These are phyloP conservation scores for Neurospora sp. DNA, from an alignment of 495 filamentous ascomycete genomes.

Conservation along the genomic window DNA sequence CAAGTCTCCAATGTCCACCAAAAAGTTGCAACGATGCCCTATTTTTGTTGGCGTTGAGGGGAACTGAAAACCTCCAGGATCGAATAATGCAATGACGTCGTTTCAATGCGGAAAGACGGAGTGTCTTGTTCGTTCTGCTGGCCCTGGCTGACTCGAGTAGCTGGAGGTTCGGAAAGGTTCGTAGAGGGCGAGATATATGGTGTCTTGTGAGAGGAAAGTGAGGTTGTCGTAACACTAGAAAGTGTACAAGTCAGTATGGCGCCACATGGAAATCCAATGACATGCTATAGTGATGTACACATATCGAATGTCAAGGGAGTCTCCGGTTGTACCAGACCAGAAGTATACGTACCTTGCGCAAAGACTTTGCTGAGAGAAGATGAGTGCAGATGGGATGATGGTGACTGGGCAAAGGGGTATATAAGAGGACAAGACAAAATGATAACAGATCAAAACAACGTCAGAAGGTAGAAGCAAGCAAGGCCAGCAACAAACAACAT, in stretches of 20 bases:
- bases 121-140: neutral
- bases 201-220: neutral
- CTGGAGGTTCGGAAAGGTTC: neutral
- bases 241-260: neutral
- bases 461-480: neutral
- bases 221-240: neutral
- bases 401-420: neutral
- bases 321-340: neutral
- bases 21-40: neutral
- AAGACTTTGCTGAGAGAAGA: neutral
- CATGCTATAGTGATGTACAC: neutral
- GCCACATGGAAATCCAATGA: neutral
- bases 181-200: neutral
- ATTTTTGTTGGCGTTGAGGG: neutral
- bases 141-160: neutral
- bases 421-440: neutral
- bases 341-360: neutral
- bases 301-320: neutral
- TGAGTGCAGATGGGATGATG: neutral
- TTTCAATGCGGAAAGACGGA: neutral
- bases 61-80: neutral
- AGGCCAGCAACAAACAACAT: neutral
- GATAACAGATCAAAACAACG: neutral
- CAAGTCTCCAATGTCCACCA: conserved; percentile 3
- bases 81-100: neutral